Evolutionary conservation across 1,284 basidiomycete species (phyloP).

Genomic region (Cystobasidiaceae sp.): DNA sequence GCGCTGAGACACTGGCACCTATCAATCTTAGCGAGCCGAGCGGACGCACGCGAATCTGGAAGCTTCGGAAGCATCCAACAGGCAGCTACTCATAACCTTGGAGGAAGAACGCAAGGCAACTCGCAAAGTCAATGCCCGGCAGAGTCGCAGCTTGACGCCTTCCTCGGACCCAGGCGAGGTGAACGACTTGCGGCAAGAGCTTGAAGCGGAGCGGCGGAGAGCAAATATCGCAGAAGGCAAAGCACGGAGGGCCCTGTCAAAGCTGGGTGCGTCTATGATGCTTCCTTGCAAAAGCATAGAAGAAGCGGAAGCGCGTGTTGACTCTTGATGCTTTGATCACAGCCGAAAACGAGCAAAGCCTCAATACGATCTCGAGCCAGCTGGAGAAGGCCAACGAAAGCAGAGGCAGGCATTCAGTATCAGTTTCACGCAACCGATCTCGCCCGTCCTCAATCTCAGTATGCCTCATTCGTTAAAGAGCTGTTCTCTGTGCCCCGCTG

Average conservation of each 20-base stretch:
- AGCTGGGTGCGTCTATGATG: slow-evolving; percentile 29
- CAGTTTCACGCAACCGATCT: slow-evolving; percentile 11
- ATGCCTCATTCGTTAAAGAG: neutral
- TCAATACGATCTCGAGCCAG: slow-evolving; percentile 3
- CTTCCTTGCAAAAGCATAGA: neutral
- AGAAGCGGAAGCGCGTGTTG: neutral
- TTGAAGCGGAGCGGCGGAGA: slow-evolving; percentile 65
- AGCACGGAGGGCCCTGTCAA: slow-evolving; percentile 43
- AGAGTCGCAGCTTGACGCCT: slow-evolving; percentile 59
- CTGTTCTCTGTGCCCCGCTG: too few species aligned
- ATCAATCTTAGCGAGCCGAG: slow-evolving; percentile 60
- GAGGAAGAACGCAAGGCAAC: slow-evolving; percentile 68
- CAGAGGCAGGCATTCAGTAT: slow-evolving; percentile 9
- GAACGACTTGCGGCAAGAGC: slow-evolving; percentile 79
- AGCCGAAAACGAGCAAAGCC: slow-evolving; percentile 21
- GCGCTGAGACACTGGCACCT: slow-evolving; percentile 28
- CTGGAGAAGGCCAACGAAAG: slow-evolving; percentile 10
- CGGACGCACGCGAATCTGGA: slow-evolving; percentile 77
- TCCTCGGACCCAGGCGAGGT: slow-evolving; percentile 57
- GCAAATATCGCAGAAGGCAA: slow-evolving; percentile 65
- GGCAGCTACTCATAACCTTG: slow-evolving; percentile 66
- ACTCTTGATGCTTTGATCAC: neutral
- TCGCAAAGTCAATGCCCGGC: slow-evolving; percentile 62
- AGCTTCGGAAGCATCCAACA: slow-evolving; percentile 70
- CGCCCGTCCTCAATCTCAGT: slow-evolving; percentile 16